phyloP scores from a whole-genome alignment of 2,329 filamentous ascomycete genomes.

The Colletotrichum sp. region DNA sequence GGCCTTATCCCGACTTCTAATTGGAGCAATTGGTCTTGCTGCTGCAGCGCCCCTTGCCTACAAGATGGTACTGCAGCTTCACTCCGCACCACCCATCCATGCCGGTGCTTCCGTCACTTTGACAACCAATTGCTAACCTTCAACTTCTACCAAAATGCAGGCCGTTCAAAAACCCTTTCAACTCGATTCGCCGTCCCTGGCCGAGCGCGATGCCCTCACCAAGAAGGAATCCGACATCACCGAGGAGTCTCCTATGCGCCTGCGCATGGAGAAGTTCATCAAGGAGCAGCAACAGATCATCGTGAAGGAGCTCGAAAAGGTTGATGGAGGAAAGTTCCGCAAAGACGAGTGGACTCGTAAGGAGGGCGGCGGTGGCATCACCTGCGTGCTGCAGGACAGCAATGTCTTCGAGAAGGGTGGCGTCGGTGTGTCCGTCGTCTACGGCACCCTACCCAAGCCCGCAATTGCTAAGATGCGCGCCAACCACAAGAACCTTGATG shows the following conservation, averaged over 20 bases:
- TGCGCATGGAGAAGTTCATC: conserved; percentile 97
- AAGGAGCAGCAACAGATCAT: conserved; percentile 92
- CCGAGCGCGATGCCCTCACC: conserved; percentile 80
- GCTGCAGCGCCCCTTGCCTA: conserved; percentile 60
- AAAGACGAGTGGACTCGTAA: conserved; percentile 87
- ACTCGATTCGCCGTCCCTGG: conserved; percentile 73
- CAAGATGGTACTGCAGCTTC: conserved; percentile 56
- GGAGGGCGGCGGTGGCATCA: conserved; percentile 90
- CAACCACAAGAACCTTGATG: conserved; percentile 89
- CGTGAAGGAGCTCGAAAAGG: conserved; percentile 78
- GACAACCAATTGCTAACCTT: conserved; percentile 10
- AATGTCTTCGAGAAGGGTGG: conserved; percentile 98
- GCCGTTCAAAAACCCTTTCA: conserved; percentile 45
- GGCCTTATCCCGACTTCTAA: conserved; percentile 8
- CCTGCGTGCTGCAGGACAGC: conserved; percentile 93
- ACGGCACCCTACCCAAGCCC: conserved; percentile 84
- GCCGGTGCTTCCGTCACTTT: neutral
- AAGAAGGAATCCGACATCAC: conserved; percentile 81
- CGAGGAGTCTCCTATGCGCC: conserved; percentile 87
- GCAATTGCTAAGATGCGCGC: conserved; percentile 93
- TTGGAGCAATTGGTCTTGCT: conserved; percentile 50
- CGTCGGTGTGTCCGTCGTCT: conserved; percentile 93
- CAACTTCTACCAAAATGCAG: conserved; percentile 31
- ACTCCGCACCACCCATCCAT: neutral
- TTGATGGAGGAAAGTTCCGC: conserved; percentile 84